Base-by-base conservation (phyloP, 2,329 filamentous ascomycete genomes). In the Amphichorda felina region DNA sequence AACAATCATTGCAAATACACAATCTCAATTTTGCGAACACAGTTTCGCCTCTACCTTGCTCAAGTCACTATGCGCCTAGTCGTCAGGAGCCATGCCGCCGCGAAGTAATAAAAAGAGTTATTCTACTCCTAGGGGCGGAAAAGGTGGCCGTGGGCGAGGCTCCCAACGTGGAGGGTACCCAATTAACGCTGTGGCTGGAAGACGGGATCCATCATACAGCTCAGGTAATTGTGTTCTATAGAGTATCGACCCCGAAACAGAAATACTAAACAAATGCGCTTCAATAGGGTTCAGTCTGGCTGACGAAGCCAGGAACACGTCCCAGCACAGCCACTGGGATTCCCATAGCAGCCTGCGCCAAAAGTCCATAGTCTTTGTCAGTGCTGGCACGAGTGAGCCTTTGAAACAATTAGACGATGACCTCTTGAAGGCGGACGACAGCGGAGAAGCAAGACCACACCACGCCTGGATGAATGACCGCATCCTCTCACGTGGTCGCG, bases 281-380 rank as follows among this genome's bases (percentile, higher is more conserved):
- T 24, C 8, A 51, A 48, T 35, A 38, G 46, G 43, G 8, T 49
- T 56, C 8, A 54, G 48, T 25, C 41, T 57, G 44, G 59, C 57
- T 35, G 66, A 73, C 15, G 63, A 71, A 47, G 69, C 67, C 38
- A 56, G 62, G 36, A 62, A 68, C 39, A 73, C 69, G 2, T 58
- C 59, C 15, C 54, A 51, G 18, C 63, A 66, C 35, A 63, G 66
- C 34, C 56, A 58, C 24, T 62, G 56, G 57, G 54, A 51, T 13
- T 43, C 47, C 22, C 59, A 57, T 37, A 51, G 53, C 15, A 63
- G 55, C 33, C 54, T 76, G 8, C 59, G 72, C 36, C 53, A 59
- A 30, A 60, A 58, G 29, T 71, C 72, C 2, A 60, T 76, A 4
- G 41, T 41, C 0, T 76, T 76, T 38, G 54, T 73, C 32, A 74